phyloP scores from a whole-genome alignment of 768 basidiomycete genomes.

The Leccinum uliginosum region DNA sequence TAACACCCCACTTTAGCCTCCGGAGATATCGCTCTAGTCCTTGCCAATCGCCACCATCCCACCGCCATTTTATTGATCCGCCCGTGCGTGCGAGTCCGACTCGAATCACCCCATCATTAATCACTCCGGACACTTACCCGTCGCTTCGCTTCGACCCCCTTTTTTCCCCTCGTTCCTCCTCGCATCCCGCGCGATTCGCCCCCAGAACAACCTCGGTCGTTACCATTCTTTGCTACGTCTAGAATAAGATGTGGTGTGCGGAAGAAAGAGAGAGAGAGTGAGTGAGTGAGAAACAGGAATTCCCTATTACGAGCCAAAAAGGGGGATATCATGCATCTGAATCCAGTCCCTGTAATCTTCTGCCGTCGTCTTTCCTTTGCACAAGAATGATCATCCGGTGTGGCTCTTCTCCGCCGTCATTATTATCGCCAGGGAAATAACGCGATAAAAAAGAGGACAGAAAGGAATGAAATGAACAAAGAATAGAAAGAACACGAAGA shows the following conservation, averaged over 20 bases:
- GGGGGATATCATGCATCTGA: constrained; percentile 18
- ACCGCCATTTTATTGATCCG: not conserved
- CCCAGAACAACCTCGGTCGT: not conserved
- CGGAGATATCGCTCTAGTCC: constrained; percentile 41
- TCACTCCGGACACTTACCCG: not conserved
- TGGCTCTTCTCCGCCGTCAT: constrained; percentile 2
- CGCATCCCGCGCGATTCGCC: constrained; percentile 6
- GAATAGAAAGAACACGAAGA: constrained; percentile 8
- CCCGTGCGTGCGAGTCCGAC: not conserved
- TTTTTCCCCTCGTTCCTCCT: not conserved
- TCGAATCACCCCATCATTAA: not conserved
- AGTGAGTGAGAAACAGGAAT: constrained; percentile 9
- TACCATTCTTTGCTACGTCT: constrained; percentile 11
- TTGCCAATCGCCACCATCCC: not conserved
- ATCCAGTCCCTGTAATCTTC: constrained; percentile 19
- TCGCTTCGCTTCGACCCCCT: not conserved
- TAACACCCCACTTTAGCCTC: constrained; percentile 29
- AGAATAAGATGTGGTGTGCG: not conserved
- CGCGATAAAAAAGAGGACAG: constrained; percentile 4
- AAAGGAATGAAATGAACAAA: not conserved
- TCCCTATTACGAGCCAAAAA: constrained; percentile 16
- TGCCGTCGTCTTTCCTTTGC: constrained; percentile 5
- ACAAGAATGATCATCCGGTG: constrained; percentile 9
- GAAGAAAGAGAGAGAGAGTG: not conserved
- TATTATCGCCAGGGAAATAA: constrained; percentile 5